Conservation (phyloP, 2,329 filamentous ascomycete genomes). For the Mollisia scopiformis region DNA sequence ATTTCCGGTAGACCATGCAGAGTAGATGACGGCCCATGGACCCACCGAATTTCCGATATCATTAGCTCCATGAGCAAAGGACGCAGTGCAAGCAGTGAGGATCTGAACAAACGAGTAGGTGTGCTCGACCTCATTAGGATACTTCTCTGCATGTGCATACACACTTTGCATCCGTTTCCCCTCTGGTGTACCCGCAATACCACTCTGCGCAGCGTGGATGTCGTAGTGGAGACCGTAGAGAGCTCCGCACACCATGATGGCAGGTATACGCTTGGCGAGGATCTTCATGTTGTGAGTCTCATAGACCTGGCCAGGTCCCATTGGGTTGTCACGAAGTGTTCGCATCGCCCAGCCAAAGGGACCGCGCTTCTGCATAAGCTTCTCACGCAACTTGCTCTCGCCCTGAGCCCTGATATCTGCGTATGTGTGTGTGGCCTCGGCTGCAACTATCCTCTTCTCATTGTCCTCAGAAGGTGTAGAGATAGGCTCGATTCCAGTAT, state of each 20-base stretch:
- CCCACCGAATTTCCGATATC: constrained; percentile 75
- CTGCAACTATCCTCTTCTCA: constrained; percentile 47
- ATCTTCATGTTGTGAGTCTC: constrained; percentile 72
- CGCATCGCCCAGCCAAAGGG: constrained; percentile 86
- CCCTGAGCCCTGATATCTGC: constrained; percentile 62
- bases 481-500: constrained; percentile 28
- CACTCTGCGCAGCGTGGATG: constrained; percentile 76
- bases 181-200: constrained; percentile 72
- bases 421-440: constrained; percentile 60
- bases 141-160: constrained; percentile 66
- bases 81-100: constrained; percentile 52
- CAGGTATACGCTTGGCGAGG: constrained; percentile 67
- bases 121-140: constrained; percentile 72
- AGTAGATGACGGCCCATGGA: constrained; percentile 72
- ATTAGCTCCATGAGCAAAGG: constrained; percentile 70
- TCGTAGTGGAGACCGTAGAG: constrained; percentile 83
- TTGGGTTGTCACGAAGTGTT: constrained; percentile 71
- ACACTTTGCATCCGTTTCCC: constrained; percentile 71
- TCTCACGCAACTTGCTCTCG: constrained; percentile 61
- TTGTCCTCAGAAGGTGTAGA: constrained; percentile 35
- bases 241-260: constrained; percentile 61
- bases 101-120: constrained; percentile 56
- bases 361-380: constrained; percentile 63
- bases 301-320: constrained; percentile 74
- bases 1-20: constrained; percentile 65